A percentile compares a stretch with the other conserved stretches of the same genome.
These are phyloP conservation scores for Marasmius sp. DNA, from an alignment of 1,284 basidiomycete species.

Conservation along the genomic window DNA sequence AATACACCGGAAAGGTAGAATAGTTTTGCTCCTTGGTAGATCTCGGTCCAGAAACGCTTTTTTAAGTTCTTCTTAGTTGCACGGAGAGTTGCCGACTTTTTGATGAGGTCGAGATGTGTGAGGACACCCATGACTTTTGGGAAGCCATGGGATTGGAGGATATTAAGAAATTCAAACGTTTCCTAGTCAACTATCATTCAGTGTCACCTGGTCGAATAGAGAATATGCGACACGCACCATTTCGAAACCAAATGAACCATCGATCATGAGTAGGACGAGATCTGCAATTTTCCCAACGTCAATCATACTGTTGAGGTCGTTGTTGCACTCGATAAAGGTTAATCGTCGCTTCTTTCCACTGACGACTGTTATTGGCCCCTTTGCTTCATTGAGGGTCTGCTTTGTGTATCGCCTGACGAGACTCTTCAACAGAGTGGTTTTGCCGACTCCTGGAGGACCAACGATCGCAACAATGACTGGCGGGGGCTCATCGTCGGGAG, in stretches of 20 bases:
- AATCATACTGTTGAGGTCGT: constrained; percentile 97
- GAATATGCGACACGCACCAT: constrained; percentile 64
- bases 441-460: constrained; percentile 96
- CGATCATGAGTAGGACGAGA: constrained; percentile 95
- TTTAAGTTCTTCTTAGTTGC: constrained; percentile 95
- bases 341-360: constrained; percentile 89
- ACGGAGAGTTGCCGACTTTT: constrained; percentile 86
- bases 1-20: constrained; percentile 98
- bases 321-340: constrained; percentile 97
- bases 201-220: neutral
- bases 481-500: constrained; percentile 89
- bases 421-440: constrained; percentile 92
- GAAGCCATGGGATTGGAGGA: constrained; percentile 96
- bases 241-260: constrained; percentile 97
- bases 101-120: constrained; percentile 96
- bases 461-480: constrained; percentile 97
- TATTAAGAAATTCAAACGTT: constrained; percentile 98
- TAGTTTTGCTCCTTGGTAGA: constrained; percentile 97
- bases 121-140: constrained; percentile 98
- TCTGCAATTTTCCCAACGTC: constrained; percentile 98
- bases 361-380: constrained; percentile 96
- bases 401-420: constrained; percentile 94
- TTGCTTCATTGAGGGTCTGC: constrained; percentile 87
- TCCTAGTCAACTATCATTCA: constrained; percentile 54
- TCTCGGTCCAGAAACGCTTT: constrained; percentile 99